phyloP scores from a whole-genome alignment of 352 stramenopile genomes.

The Globisporangium alternatum region DNA sequence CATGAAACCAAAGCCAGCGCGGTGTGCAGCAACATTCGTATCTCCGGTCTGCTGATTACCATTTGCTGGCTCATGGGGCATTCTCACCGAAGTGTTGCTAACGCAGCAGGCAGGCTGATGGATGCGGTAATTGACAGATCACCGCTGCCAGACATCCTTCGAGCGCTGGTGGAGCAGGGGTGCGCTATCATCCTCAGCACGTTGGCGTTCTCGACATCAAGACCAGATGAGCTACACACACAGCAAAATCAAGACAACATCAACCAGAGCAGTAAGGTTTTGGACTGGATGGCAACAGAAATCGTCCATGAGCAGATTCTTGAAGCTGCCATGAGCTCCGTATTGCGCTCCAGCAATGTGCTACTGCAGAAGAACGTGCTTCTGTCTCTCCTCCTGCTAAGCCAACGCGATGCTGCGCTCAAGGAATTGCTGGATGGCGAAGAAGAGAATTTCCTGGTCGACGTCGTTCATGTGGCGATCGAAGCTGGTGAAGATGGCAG shows the following conservation, averaged over 20 bases:
- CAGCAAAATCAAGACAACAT: neutral
- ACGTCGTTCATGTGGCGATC: slow-evolving; percentile 10
- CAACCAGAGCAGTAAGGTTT: neutral
- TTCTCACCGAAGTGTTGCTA: neutral
- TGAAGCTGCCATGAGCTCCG: neutral
- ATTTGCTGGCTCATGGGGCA: slow-evolving; percentile 17
- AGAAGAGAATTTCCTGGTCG: slow-evolving; percentile 3
- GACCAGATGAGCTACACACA: neutral
- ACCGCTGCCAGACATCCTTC: slow-evolving; percentile 4
- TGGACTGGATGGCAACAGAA: slow-evolving; percentile 9
- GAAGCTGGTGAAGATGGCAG: slow-evolving; percentile 9
- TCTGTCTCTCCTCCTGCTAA: slow-evolving; percentile 8
- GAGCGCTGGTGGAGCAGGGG: slow-evolving; percentile 15
- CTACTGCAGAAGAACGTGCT: slow-evolving; percentile 18
- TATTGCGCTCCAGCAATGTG: slow-evolving; percentile 16
- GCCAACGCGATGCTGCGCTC: neutral
- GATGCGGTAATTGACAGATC: slow-evolving; percentile 7
- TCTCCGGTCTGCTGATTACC: slow-evolving; percentile 13
- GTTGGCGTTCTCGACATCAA: neutral
- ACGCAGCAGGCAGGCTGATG: slow-evolving; percentile 5
- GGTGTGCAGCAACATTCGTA: slow-evolving; percentile 4
- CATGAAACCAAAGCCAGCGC: neutral
- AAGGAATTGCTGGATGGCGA: slow-evolving; percentile 2
- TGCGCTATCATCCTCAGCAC: slow-evolving; percentile 2
- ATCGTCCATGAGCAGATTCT: slow-evolving; percentile 5